Percentiles rank a stretch among this genome's conserved stretches.
Conservation (phyloP, 2,329 filamentous ascomycete genomes). For the Cladophialophora bantiana region DNA sequence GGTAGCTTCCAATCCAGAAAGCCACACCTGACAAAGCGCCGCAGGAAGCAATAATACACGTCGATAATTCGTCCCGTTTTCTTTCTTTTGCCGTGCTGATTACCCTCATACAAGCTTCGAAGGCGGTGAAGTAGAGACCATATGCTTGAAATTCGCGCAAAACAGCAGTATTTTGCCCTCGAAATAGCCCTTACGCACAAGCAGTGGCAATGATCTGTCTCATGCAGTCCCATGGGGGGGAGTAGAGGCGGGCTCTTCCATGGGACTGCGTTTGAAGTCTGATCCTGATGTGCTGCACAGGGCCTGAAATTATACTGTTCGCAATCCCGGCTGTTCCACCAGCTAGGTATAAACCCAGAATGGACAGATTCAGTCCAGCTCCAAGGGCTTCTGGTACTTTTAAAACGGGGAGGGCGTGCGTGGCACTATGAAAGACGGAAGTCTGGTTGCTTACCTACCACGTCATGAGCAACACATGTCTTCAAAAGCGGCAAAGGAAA, state of each 20-base stretch:
- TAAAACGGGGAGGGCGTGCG: constrained; percentile 7
- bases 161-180: constrained; percentile 22
- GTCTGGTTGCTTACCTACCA: constrained; percentile 34
- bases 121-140: constrained; percentile 27
- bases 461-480: too few relatives aligned
- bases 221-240: constrained; percentile 27
- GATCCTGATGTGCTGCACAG: constrained; percentile 29
- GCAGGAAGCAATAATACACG: constrained; percentile 19
- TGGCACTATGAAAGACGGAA: constrained; percentile 23
- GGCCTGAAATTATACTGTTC: constrained; percentile 28
- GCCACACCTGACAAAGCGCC: constrained; percentile 27
- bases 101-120: constrained; percentile 23
- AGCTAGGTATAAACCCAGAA: constrained; percentile 19
- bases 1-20: constrained; percentile 33
- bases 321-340: constrained; percentile 24
- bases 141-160: constrained; percentile 27
- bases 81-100: constrained; percentile 11
- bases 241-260: constrained; percentile 21
- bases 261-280: constrained; percentile 28
- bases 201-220: constrained; percentile 8
- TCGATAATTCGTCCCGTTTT: constrained; percentile 14
- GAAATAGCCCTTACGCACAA: constrained; percentile 24
- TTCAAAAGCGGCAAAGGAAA: too few relatives aligned
- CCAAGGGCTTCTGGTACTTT: neutral
- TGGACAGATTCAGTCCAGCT: neutral